Base-by-base conservation (phyloP, 2,329 filamentous ascomycete genomes). In the Esteya vermicola region DNA sequence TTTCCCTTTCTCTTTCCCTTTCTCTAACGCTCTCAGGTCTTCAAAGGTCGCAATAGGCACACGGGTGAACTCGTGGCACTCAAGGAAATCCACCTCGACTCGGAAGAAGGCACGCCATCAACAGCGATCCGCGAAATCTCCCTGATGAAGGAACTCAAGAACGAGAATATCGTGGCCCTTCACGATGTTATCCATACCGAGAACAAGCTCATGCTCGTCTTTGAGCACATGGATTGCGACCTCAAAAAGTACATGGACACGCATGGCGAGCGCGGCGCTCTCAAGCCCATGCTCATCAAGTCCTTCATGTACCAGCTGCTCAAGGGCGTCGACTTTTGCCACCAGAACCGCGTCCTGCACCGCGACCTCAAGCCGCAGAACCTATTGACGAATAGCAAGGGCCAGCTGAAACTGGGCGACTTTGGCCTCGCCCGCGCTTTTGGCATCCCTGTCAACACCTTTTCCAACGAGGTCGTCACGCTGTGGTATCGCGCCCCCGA, bases 151-250 rank as follows among this genome's bases (percentile, higher is more conserved):
- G 91, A 98, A 63, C 73, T 98, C 50, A 96, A 96, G 63, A 91
- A 98, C 62, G 88, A 95, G 59, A 96, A 95, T 57, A 96, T 98
- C 50, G 88, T 98, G 52, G 85, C 81, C 43, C 78, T 98, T 6
- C 85, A 96, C 70, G 91, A 98, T 69, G 91, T 98, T 42, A 96
- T 98, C 54, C 91, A 98, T 62, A 98, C 91, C 43, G 91, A 98
- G 67, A 98, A 96, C 65, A 98, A 98, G 61, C 77, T 98, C 43
- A 98, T 98, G 91, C 78, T 98, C 31, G 91, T 98, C 9, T 98
- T 98, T 52, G 91, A 98, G 61, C 94, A 80, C 62, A 95, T 98
- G 89, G 91, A 98, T 62, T 86, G 88, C 57, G 91, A 98, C 55
- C 67, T 98, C 10, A 98, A 98, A 68, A 85, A 93, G 57, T 96